A percentile compares a stretch with the other conserved stretches of the same genome.
These are phyloP conservation scores for Astrephomene gubernaculifera DNA, from an alignment of 139 green algal genomes.

Conservation along the genomic window DNA sequence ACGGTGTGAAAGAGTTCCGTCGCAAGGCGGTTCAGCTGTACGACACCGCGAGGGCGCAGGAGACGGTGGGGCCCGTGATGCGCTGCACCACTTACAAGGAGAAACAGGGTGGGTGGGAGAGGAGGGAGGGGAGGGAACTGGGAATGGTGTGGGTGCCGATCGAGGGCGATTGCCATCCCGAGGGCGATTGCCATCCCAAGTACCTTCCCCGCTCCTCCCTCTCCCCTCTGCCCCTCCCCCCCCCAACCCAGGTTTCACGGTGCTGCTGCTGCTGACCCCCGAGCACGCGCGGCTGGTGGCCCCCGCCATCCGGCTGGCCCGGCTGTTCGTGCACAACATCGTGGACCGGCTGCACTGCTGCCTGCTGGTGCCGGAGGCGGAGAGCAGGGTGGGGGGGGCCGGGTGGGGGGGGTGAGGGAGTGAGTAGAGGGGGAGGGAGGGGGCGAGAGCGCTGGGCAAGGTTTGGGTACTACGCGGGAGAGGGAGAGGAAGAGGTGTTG, in stretches of 20 bases:
- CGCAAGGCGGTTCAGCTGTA: conserved; percentile 49
- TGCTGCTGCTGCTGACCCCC: conserved; percentile 44
- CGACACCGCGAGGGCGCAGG: conserved; percentile 2
- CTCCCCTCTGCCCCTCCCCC: background rate
- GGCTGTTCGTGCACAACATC: conserved; percentile 53
- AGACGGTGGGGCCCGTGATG: background rate
- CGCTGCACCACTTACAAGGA: conserved; percentile 24
- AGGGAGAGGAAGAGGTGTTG: too few relatives aligned
- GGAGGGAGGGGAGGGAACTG: background rate
- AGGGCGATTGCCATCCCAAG: too few relatives aligned
- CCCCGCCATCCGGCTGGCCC: conserved; percentile 39
- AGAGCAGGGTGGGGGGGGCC: conserved; percentile 34
- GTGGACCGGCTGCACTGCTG: conserved; percentile 49
- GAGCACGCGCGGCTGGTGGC: conserved; percentile 34
- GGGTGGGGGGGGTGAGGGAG: background rate
- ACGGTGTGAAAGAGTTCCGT: conserved; percentile 53
- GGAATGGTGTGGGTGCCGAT: too few relatives aligned
- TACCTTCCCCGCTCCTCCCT: too few relatives aligned
- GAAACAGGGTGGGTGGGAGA: conserved; percentile 7
- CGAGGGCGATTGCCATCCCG: too few relatives aligned
- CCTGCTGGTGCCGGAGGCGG: conserved; percentile 25
- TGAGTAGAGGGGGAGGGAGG: background rate
- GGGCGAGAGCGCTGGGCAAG: background rate
- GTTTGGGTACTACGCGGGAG: too few relatives aligned
- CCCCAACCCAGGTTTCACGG: conserved; percentile 29